Base-by-base conservation (phyloP, 371 early-diverging fungal species). In the Lichtheimia ramosa region DNA sequence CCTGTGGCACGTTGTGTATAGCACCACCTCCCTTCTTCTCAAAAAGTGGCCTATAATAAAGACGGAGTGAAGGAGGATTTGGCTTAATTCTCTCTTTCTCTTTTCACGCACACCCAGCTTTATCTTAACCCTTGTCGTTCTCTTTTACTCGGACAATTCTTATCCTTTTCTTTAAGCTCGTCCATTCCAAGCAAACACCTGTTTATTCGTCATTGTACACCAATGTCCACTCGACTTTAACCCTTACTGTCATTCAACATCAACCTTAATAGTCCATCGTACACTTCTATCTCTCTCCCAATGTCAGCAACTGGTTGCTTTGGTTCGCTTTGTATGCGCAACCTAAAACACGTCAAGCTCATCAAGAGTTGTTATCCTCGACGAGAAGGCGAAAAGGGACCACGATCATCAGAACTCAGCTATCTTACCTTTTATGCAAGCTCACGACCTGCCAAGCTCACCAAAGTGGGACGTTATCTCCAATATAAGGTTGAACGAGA, bases 351-450 rank as follows among this genome's bases (percentile, higher is more conserved):
- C 80, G 95, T 92, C 48, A 83, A 89, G 51, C 88, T 96, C 48
- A 85, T 96, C 71, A 92, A 92, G 72, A 92, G 89, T 58, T 96
- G 96, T 68, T 97, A 92, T 68, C 96, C 96, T 21, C 84, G 84
- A 27, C 83, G 85, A 61, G 83, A 93, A n/a, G 92, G 89, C 8
- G 94, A 89, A 54, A 83, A 84, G 15, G 86, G 85, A 5, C 91
- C 97, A 41, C 86, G 85, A 64, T 84, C 91, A 41, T 89, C 87
- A 55, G 92, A 92, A 66, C 87, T 96, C 12, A 95, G 96, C 23
- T 91, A 92, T 62, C 80, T 97, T 39, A 83, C 91, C 24, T 96
- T 90, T 75, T 97, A 97, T 71, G 90, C 93, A 21, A 84, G 87
- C 49, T 88, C 92, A 51, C 88, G 94, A 68, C 96, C 96, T 5